Percentiles rank a stretch among this genome's conserved stretches.
These are phyloP conservation scores for Tuber microsphaerosporum DNA, from an alignment of 495 filamentous ascomycete genomes.

Conservation along the genomic window DNA sequence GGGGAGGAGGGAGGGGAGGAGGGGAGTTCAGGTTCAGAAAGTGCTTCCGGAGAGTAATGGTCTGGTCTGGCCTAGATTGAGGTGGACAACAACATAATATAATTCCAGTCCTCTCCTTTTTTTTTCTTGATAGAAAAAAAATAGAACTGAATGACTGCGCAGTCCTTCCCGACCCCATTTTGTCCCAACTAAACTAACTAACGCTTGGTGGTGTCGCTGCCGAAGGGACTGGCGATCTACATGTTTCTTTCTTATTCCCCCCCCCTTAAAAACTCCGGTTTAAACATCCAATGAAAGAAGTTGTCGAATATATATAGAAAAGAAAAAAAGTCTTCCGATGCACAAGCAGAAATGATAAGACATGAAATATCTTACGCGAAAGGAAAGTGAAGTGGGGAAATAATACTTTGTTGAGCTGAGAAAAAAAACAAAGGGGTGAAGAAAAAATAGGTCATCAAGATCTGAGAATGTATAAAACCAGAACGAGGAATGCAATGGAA, in stretches of 20 bases:
- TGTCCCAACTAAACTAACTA: background rate
- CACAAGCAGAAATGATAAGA: background rate
- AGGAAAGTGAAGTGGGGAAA: slow-evolving; percentile 10
- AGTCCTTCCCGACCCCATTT: background rate
- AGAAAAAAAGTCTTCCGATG: background rate
- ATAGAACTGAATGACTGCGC: background rate
- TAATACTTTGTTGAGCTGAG: background rate
- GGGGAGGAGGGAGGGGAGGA: background rate
- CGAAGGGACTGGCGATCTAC: background rate
- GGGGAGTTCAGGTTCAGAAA: background rate
- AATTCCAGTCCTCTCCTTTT: background rate
- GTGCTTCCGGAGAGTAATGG: background rate
- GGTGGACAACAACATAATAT: background rate
- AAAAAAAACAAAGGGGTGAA: background rate
- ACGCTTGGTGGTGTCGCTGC: background rate
- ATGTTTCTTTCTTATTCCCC: background rate
- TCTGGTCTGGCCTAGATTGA: background rate
- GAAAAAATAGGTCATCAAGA: background rate
- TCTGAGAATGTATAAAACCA: slow-evolving; percentile 4
- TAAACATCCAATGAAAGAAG: slow-evolving; percentile 15
- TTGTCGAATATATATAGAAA: slow-evolving; percentile 6
- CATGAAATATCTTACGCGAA: slow-evolving; percentile 15
- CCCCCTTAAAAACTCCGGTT: background rate
- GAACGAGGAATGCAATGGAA: background rate
- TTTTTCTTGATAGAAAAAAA: background rate